Evolutionary conservation across 2,329 filamentous ascomycete species (phyloP).

Genomic region (Teratosphaeriaceae sp.): DNA sequence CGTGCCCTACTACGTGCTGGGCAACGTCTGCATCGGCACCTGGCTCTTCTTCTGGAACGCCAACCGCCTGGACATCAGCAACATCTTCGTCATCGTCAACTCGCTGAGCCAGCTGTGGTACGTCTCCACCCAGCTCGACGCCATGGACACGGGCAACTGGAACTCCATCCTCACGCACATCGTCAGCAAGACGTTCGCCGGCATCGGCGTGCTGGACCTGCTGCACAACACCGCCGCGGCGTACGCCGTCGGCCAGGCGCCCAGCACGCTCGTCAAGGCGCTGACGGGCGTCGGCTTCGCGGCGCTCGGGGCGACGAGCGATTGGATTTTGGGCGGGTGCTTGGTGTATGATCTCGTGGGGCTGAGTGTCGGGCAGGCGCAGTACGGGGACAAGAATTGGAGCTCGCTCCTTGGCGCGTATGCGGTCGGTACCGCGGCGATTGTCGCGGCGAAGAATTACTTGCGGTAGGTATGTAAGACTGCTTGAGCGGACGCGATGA

Average conservation of each 20-base stretch:
- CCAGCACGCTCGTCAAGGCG: slow-evolving; percentile 43
- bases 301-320: slow-evolving; percentile 43
- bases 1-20: slow-evolving; percentile 49
- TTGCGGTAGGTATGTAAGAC: slow-evolving; percentile 40
- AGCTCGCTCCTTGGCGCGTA: slow-evolving; percentile 46
- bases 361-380: slow-evolving; percentile 48
- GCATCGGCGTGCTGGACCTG: slow-evolving; percentile 54
- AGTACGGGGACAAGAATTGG: slow-evolving; percentile 42
- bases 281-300: slow-evolving; percentile 50
- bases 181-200: slow-evolving; percentile 54
- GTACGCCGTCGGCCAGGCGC: slow-evolving; percentile 45
- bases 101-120: slow-evolving; percentile 50
- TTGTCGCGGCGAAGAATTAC: slow-evolving; percentile 48
- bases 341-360: slow-evolving; percentile 54
- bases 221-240: slow-evolving; percentile 53
- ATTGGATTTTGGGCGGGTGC: slow-evolving; percentile 56
- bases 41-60: slow-evolving; percentile 60
- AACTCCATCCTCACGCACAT: slow-evolving; percentile 52
- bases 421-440: slow-evolving; percentile 46
- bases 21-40: slow-evolving; percentile 54
- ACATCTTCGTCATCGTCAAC: slow-evolving; percentile 53
- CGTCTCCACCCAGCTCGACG: slow-evolving; percentile 40
- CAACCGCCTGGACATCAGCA: slow-evolving; percentile 43
- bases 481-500: not conserved
- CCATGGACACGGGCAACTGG: slow-evolving; percentile 45